Conservation (phyloP, 2,329 filamentous ascomycete species). For the Aspergillus pseudoviridinutans region DNA sequence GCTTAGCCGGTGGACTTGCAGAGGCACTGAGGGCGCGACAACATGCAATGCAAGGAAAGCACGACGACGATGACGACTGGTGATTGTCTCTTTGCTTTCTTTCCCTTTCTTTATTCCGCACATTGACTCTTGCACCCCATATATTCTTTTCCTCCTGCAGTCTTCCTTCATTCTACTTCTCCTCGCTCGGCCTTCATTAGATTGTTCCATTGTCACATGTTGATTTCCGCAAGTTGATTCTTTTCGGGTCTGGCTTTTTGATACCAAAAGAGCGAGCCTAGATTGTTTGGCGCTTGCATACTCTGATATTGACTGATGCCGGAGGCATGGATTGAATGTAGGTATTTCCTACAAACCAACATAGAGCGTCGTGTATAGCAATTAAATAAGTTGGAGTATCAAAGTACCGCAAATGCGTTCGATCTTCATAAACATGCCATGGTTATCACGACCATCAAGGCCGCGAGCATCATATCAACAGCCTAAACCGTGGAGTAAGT, state of each 20-base stretch:
- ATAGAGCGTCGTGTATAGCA: neutral
- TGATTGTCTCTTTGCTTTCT: constrained; percentile 32
- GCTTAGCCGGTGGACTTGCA: constrained; percentile 68
- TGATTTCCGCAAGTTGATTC: neutral
- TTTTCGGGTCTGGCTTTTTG: neutral
- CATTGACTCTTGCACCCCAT: constrained; percentile 7
- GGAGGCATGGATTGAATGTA: neutral
- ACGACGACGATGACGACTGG: constrained; percentile 69
- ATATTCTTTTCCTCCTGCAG: constrained; percentile 6
- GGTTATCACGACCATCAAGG: neutral
- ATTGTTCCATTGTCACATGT: neutral
- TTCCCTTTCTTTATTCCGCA: constrained; percentile 7
- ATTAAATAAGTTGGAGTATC: neutral
- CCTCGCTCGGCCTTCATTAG: neutral
- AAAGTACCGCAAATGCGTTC: neutral
- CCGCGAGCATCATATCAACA: neutral
- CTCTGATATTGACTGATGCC: neutral
- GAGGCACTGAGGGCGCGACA: constrained; percentile 75
- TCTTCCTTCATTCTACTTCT: constrained; percentile 11
- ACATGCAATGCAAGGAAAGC: constrained; percentile 68
- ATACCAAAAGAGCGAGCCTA: neutral
- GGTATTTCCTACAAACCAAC: neutral
- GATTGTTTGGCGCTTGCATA: neutral
- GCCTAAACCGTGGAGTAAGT: neutral
- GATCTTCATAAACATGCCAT: neutral